These are phyloP conservation scores for Pelagophyceae sp. DNA, from an alignment of 352 stramenopile genomes.

Conservation along the genomic window DNA sequence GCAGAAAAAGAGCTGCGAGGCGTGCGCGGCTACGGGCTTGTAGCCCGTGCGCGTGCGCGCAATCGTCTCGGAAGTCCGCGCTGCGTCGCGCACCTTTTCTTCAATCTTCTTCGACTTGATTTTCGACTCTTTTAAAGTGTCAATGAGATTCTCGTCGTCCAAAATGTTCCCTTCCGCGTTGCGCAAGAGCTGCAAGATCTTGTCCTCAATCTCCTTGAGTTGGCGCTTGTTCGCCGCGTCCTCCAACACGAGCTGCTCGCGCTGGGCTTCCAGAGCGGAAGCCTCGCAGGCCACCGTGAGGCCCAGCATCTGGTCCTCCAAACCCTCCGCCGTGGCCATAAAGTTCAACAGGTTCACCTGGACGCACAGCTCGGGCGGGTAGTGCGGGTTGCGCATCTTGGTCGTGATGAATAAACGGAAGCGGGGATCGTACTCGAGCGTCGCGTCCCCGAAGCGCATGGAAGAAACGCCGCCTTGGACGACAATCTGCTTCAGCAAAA, in stretches of 20 bases:
- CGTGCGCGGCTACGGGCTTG: constrained; percentile 72
- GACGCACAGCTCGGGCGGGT: constrained; percentile 83
- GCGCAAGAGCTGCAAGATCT: constrained; percentile 83
- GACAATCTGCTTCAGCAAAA: constrained; percentile 82
- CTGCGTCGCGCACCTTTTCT: constrained; percentile 80
- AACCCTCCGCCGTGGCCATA: constrained; percentile 82
- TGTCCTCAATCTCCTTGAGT: constrained; percentile 90
- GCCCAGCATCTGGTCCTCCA: constrained; percentile 90
- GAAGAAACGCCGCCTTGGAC: constrained; percentile 71
- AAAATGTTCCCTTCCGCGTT: constrained; percentile 86
- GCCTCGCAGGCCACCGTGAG: constrained; percentile 86
- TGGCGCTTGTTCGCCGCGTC: constrained; percentile 84
- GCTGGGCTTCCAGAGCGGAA: constrained; percentile 75
- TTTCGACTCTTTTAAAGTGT: constrained; percentile 81
- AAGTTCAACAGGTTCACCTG: constrained; percentile 94
- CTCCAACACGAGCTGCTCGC: constrained; percentile 82
- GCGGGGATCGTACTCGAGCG: constrained; percentile 79
- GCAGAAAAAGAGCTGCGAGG: constrained; percentile 85
- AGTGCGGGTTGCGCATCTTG: constrained; percentile 84
- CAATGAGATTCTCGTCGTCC: constrained; percentile 85
- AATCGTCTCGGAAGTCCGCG: constrained; percentile 80
- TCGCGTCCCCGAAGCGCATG: constrained; percentile 82
- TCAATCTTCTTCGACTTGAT: constrained; percentile 82
- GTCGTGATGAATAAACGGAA: constrained; percentile 89
- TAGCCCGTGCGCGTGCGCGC: constrained; percentile 78